A percentile compares a stretch with the other conserved stretches of the same genome.
Conservation (phyloP, 2,329 filamentous ascomycete genomes). For the Simplicillium sp. region DNA sequence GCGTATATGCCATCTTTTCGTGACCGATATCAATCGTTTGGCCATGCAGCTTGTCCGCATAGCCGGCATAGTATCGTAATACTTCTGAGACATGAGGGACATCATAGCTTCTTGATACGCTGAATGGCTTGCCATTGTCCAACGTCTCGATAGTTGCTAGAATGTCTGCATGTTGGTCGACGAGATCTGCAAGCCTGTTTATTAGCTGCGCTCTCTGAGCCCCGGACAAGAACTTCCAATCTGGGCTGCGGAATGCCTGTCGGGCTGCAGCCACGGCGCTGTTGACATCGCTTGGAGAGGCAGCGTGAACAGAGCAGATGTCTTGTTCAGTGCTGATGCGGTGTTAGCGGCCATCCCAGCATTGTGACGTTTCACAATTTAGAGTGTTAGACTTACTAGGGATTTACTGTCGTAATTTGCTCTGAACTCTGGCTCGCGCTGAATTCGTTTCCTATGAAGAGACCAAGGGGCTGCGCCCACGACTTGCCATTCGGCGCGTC, state of each 20-base stretch:
- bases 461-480: slow-evolving; percentile 64
- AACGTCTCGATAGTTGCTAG: slow-evolving; percentile 55
- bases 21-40: slow-evolving; percentile 65
- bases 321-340: slow-evolving; percentile 44
- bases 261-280: slow-evolving; percentile 60
- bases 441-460: slow-evolving; percentile 80
- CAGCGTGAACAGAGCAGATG: slow-evolving; percentile 63
- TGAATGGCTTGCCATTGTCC: slow-evolving; percentile 74
- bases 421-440: slow-evolving; percentile 55
- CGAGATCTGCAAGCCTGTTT: slow-evolving; percentile 58
- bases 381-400: slow-evolving; percentile 39
- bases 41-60: slow-evolving; percentile 70
- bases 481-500: slow-evolving; percentile 67
- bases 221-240: slow-evolving; percentile 59
- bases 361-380: too few relatives aligned
- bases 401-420: slow-evolving; percentile 60
- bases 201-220: slow-evolving; percentile 61
- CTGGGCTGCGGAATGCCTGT: slow-evolving; percentile 54
- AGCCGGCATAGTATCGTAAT: slow-evolving; percentile 69
- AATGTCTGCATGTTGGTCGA: slow-evolving; percentile 50
- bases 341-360: background rate
- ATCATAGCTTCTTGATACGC: slow-evolving; percentile 54
- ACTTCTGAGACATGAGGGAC: slow-evolving; percentile 37
- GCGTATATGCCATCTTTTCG: slow-evolving; percentile 65
- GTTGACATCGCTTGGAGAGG: slow-evolving; percentile 57